Base-by-base conservation (phyloP, 1,139 yeast species). In the Blastobotrys persicus region DNA sequence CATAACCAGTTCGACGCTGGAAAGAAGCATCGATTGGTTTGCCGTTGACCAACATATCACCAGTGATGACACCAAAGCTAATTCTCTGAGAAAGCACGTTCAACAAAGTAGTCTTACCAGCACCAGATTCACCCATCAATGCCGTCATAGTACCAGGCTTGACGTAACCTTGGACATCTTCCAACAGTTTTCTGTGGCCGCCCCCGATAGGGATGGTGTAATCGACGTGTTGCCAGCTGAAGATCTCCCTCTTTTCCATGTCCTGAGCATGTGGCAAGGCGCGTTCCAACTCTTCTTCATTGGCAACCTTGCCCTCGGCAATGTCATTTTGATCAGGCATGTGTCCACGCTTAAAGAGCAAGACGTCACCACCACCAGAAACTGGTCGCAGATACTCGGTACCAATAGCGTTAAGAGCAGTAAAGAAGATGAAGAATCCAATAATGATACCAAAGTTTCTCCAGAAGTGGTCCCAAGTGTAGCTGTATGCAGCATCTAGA, bases 91-190 rank as follows among this genome's bases (percentile, higher is more conserved):
- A 80, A 52, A 81, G 70, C 44, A 76, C 76, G 59, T 80, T 80
- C 53, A 81, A 71, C 53, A 81, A 68, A 5, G 86, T 81, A 1
- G 87, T 81, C 64, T 81, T 81, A 62, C 86, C 86, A 42, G 85
- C 85, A 61, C 86, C 86, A 23, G 85, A 80, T 54, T 78, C 83
- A 55, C 87, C 87, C 85, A 81, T 80, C 40, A 81, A 65, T 23
- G 83, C 83, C 44, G 81, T 78, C 70, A 79, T 66, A 31, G 81
- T 77, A 56, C 87, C 87, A 13, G 87, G 86, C 55, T 79, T 77
- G 59, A 81, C 82, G 64, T 73, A 83, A 38, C 88, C 88, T 55
- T 79, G 80, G 45, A 83, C 77, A 61, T 77, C 73, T 53, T 79
- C 76, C 55, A 83, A 67, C 44, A 80, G 65, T 57, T 72, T 71